Conservation (phyloP, 1,284 basidiomycete species). For the Sphaerobolus stellatus region DNA sequence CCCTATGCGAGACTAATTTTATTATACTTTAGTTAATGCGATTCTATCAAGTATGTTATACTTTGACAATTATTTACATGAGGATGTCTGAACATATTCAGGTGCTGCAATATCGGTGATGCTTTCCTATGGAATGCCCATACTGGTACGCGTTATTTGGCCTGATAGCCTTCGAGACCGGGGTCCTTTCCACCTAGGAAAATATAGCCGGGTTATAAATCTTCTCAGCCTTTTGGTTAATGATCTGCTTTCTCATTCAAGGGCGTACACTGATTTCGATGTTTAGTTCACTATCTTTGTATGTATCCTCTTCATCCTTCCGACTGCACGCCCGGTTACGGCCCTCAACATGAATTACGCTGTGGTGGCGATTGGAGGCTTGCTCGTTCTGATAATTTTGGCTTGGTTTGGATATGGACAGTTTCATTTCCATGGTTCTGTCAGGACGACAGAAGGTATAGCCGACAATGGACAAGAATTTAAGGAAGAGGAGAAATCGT, state of each 20-base stretch:
- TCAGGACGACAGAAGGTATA: no score
- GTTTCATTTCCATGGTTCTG: conserved; percentile 31
- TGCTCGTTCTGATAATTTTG: conserved; percentile 40
- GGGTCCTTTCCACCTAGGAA: conserved; percentile 55
- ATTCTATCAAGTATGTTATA: conserved; percentile 14
- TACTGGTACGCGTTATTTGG: conserved; percentile 60
- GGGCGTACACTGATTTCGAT: not conserved
- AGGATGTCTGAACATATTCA: conserved; percentile 54
- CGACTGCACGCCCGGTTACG: conserved; percentile 59
- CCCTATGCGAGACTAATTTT: not conserved
- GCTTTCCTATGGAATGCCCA: conserved; percentile 59
- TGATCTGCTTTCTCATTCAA: conserved; percentile 1
- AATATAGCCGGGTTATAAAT: conserved; percentile 55
- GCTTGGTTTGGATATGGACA: conserved; percentile 45
- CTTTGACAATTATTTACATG: conserved; percentile 47
- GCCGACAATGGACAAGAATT: no score
- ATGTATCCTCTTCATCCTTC: conserved; percentile 58
- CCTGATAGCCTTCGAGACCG: conserved; percentile 45
- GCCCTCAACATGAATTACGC: conserved; percentile 65
- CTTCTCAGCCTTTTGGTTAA: conserved; percentile 46
- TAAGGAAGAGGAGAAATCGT: no score
- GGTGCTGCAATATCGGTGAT: conserved; percentile 56
- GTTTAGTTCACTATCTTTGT: conserved; percentile 53
- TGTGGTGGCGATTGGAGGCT: conserved; percentile 49
- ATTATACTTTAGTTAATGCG: conserved; percentile 10